Conservation (phyloP, 2,329 filamentous ascomycete species). For the Pseudogymnoascus pannorum region DNA sequence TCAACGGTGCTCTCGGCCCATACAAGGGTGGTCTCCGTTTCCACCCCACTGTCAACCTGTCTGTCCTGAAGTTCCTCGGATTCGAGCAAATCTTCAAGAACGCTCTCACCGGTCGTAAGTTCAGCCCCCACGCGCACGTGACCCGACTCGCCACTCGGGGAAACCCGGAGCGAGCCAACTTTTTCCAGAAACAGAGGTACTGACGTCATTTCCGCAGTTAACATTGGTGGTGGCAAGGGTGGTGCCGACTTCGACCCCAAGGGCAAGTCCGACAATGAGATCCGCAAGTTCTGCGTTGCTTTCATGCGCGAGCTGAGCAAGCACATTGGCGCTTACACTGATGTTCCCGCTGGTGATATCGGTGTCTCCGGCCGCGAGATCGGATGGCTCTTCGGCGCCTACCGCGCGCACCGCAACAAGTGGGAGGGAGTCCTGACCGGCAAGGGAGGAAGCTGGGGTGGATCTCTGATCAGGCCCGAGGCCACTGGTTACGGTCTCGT, state of each 20-base stretch:
- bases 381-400: conserved; percentile 89
- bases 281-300: conserved; percentile 89
- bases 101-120: conserved; percentile 86
- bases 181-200: not conserved
- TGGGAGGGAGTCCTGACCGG: conserved; percentile 97
- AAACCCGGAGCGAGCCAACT: not conserved
- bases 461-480: conserved; percentile 88
- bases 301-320: conserved; percentile 96
- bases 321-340: conserved; percentile 93
- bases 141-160: not conserved
- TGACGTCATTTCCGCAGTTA: conserved; percentile 44
- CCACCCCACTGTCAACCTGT: conserved; percentile 79
- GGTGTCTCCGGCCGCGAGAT: conserved; percentile 89
- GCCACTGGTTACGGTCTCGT: conserved; percentile 94
- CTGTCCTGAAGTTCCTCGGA: conserved; percentile 89
- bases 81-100: conserved; percentile 99
- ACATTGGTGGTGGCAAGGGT: conserved; percentile 96
- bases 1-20: conserved; percentile 94
- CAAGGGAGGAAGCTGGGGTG: conserved; percentile 90
- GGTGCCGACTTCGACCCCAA: conserved; percentile 98
- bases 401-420: conserved; percentile 78
- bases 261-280: conserved; percentile 95
- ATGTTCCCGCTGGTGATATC: conserved; percentile 95
- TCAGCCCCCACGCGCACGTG: conserved; percentile 16
- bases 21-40: conserved; percentile 97